These are phyloP conservation scores for Raphidocelis subcapitata DNA, from an alignment of 139 green algal genomes.

Conservation along the genomic window DNA sequence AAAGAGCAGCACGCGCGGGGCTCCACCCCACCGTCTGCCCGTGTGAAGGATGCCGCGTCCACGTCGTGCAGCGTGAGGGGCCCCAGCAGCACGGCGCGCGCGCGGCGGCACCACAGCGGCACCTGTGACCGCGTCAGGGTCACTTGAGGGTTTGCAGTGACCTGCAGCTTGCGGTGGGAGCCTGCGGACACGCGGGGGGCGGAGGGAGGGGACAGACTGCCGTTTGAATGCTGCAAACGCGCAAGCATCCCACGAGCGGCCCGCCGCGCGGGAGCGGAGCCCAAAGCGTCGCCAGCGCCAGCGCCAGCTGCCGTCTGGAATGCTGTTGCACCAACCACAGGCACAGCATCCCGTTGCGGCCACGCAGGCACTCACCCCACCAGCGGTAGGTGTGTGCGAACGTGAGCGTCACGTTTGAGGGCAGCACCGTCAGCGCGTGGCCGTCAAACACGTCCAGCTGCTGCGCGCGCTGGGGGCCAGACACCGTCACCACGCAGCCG, in stretches of 20 bases:
- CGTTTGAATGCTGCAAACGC: not conserved
- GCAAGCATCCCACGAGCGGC: no score
- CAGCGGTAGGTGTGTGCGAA: conserved; percentile 87
- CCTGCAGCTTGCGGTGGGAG: conserved; percentile 65
- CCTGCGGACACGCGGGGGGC: conserved; percentile 30
- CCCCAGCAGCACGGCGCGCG: conserved; percentile 63
- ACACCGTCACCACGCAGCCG: conserved; percentile 69
- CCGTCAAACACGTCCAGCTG: conserved; percentile 60
- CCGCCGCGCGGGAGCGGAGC: not conserved
- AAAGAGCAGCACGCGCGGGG: no score
- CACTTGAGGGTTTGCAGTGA: conserved; percentile 68
- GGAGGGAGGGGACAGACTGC: not conserved
- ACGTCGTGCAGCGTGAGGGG: conserved; percentile 73
- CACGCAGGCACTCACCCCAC: conserved; percentile 70
- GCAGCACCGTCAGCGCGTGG: conserved; percentile 62
- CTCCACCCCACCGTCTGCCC: conserved; percentile 35
- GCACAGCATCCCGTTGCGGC: no score
- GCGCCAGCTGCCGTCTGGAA: no score
- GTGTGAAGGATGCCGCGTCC: conserved; percentile 61
- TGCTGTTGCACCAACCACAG: no score
- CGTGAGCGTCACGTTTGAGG: conserved; percentile 60
- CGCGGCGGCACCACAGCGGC: conserved; percentile 58
- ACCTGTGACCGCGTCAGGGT: conserved; percentile 63
- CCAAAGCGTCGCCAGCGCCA: not conserved
- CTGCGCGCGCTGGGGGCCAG: conserved; percentile 23